These are phyloP conservation scores for Diplodia seriata DNA, from an alignment of 2,329 filamentous ascomycete genomes.

Conservation along the genomic window DNA sequence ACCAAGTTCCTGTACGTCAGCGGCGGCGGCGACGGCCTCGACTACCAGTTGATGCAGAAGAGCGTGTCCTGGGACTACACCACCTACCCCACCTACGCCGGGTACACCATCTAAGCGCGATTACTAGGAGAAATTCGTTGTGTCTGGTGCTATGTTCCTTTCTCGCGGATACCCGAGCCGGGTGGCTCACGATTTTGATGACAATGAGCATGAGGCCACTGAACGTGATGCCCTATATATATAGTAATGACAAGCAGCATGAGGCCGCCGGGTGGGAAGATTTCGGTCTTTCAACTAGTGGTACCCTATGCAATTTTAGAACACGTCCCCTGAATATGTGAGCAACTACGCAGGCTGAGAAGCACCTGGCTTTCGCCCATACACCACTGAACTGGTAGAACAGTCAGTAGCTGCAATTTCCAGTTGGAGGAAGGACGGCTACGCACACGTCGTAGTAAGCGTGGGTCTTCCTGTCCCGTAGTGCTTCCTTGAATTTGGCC, in stretches of 20 bases:
- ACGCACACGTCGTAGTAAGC: slow-evolving; percentile 23
- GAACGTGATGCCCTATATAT: slow-evolving; percentile 1
- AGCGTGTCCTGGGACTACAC: slow-evolving; percentile 35
- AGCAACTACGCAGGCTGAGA: not conserved
- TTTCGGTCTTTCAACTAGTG: not conserved
- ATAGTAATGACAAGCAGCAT: slow-evolving; percentile 25
- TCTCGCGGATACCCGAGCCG: slow-evolving; percentile 16
- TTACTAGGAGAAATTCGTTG: not conserved
- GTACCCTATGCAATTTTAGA: not conserved
- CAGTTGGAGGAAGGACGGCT: not conserved
- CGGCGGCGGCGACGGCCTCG: slow-evolving; percentile 36
- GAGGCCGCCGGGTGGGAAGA: not conserved
- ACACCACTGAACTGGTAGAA: not conserved
- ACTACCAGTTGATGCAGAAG: slow-evolving; percentile 35
- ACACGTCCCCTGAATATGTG: not conserved
- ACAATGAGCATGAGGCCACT: slow-evolving; percentile 25
- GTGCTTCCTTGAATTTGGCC: slow-evolving; percentile 18
- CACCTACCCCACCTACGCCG: slow-evolving; percentile 34
- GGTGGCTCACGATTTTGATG: slow-evolving; percentile 16
- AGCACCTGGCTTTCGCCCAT: slow-evolving; percentile 7
- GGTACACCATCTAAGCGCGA: slow-evolving; percentile 10
- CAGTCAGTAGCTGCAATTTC: not conserved
- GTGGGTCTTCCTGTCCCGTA: slow-evolving; percentile 21
- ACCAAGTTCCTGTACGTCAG: slow-evolving; percentile 40
- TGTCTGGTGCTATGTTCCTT: slow-evolving; percentile 15